phyloP scores from a whole-genome alignment of 2,329 filamentous ascomycete genomes.

The Verticillium klebahnii region DNA sequence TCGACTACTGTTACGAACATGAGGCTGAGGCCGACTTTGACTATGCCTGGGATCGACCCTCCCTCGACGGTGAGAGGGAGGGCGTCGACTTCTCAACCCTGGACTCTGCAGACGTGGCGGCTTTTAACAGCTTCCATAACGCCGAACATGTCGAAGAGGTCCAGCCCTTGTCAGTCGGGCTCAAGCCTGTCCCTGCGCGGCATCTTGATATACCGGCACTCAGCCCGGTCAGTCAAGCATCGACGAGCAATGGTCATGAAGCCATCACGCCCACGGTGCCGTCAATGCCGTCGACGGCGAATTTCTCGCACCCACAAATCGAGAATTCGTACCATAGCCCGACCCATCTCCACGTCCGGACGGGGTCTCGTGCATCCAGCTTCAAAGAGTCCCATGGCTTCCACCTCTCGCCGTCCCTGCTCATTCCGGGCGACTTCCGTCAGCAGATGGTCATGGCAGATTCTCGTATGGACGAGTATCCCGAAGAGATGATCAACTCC shows the following conservation, averaged over 20 bases:
- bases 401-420: conserved; percentile 55
- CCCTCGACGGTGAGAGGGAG: conserved; percentile 38
- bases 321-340: conserved; percentile 25
- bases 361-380: conserved; percentile 44
- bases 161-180: conserved; percentile 7
- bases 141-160: neutral
- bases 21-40: conserved; percentile 63
- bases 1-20: conserved; percentile 68
- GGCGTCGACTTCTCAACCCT: conserved; percentile 4
- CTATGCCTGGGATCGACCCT: conserved; percentile 60
- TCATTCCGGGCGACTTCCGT: conserved; percentile 57
- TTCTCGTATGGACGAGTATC: conserved; percentile 11
- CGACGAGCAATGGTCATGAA: conserved; percentile 30
- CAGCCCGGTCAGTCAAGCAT: conserved; percentile 41
- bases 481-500: conserved; percentile 27
- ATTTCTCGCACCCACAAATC: conserved; percentile 46
- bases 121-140: neutral
- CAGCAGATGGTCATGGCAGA: conserved; percentile 40
- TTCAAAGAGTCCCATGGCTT: conserved; percentile 58
- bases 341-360: conserved; percentile 28
- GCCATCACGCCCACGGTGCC: conserved; percentile 37
- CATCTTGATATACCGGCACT: conserved; percentile 40
- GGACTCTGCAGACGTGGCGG: neutral
- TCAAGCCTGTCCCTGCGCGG: conserved; percentile 7
- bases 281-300: conserved; percentile 32